Base-by-base conservation (phyloP, 495 filamentous ascomycete genomes). In the Talaromyces borbonicus region DNA sequence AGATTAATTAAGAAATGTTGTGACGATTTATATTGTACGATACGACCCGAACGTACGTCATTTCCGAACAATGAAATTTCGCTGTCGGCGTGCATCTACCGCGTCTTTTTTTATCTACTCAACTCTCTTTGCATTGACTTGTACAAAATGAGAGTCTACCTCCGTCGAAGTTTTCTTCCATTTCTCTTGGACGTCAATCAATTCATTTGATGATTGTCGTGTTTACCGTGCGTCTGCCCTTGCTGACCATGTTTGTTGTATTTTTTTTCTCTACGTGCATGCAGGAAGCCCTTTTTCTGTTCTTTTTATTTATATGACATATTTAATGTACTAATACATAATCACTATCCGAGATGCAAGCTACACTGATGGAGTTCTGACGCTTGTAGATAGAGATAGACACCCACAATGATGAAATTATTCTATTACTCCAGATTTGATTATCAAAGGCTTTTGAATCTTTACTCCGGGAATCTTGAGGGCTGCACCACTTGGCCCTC, bases 1-100 rank as follows among this genome's bases (percentile, higher is more conserved):
- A 61, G 87, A 90, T 58, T 84, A 78, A 54, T n/a, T 46, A 32
- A 51, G 50, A 49, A 50, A 45, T 25, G 16, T 32, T 15, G 20
- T 12, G 38, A 26, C 2, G 20, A 26, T 18, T 39, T 26, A 16
- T 18, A 41, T 26, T 20, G 20, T 12, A 20, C 16, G 35, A 38
- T 19, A 38, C 16, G 35, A 38, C 35, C 11, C 35, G 22, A 36
- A 18, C 3, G 20, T 18, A 20, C 26, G 11, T 38, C 35, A 38
- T 38, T 20, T 33, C 33, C 18, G 12, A 11, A 38, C 18, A 20
- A 2, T n/a, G n/a, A n/a, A n/a, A n/a, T n/a, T n/a, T n/a, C n/a
- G n/a, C n/a, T n/a, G n/a, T n/a, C n/a, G n/a, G n/a, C n/a, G n/a
- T n/a, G n/a, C n/a, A n/a, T n/a, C n/a, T n/a, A n/a, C n/a, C n/a